Evolutionary conservation across 345 rosid genomes (phyloP).

Genomic region (Euphorbia pulcherrima): DNA sequence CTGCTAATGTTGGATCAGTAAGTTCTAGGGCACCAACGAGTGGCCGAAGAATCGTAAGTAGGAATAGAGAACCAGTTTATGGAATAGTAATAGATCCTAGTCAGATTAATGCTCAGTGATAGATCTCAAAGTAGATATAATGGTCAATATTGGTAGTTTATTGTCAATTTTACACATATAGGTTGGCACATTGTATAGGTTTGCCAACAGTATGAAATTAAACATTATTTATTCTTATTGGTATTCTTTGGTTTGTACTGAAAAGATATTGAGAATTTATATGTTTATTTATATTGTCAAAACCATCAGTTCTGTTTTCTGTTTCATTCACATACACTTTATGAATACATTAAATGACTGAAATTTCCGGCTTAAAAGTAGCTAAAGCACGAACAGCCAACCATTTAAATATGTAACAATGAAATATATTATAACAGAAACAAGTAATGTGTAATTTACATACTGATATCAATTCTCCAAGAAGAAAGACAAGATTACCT

Average conservation of each 20-base stretch:
- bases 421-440: neutral
- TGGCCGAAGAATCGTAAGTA: constrained; percentile 27
- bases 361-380: no score
- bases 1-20: constrained; percentile 34
- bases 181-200: neutral
- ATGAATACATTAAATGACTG: no score
- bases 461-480: neutral
- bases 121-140: constrained; percentile 7
- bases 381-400: neutral
- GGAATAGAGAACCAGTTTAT: constrained; percentile 31
- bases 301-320: no score
- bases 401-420: neutral
- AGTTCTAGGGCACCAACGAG: constrained; percentile 28
- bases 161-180: neutral
- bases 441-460: constrained; percentile 1
- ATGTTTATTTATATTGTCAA: no score
- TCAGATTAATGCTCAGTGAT: constrained; percentile 21
- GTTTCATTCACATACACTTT: no score
- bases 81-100: constrained; percentile 60
- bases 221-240: neutral
- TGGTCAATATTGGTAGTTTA: neutral
- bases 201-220: neutral
- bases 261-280: no score
- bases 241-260: neutral
- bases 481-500: neutral